Evolutionary conservation across 768 basidiomycete genomes (phyloP).

Genomic region (Phylloporus sp.): DNA sequence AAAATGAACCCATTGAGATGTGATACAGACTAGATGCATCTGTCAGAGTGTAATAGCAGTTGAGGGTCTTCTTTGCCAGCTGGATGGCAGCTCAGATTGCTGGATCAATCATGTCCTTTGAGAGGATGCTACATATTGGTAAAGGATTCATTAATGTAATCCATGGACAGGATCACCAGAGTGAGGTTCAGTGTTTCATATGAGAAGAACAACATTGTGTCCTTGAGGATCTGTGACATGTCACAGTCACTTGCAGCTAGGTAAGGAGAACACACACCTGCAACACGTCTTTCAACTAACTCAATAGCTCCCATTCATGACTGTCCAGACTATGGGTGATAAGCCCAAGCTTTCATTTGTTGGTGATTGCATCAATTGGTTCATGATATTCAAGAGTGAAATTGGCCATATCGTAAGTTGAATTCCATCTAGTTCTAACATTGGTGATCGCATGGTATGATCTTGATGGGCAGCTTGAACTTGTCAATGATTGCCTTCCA

Average conservation of each 20-base stretch:
- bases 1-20: not conserved
- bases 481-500: too few species aligned
- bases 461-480: not conserved
- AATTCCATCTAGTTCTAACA: slow-evolving; percentile 10
- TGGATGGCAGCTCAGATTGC: not conserved
- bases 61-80: not conserved
- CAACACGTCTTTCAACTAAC: too few species aligned
- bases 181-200: not conserved
- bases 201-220: not conserved
- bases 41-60: not conserved
- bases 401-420: slow-evolving; percentile 19
- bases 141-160: not conserved
- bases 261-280: not conserved
- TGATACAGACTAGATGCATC: not conserved
- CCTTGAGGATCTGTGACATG: not conserved
- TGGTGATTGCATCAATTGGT: too few species aligned
- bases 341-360: too few species aligned
- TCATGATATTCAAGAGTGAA: not conserved
- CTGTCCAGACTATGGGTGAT: too few species aligned
- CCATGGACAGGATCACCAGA: not conserved
- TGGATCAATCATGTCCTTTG: not conserved
- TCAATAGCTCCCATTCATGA: slow-evolving; percentile 33
- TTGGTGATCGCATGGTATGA: slow-evolving; percentile 9
- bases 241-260: not conserved
- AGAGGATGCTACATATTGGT: not conserved